Evolutionary conservation across 1,139 yeast genomes (phyloP), one percentile per base, ranked within the genome.

Genomic region (Saccharomyces uvarum): DNA sequence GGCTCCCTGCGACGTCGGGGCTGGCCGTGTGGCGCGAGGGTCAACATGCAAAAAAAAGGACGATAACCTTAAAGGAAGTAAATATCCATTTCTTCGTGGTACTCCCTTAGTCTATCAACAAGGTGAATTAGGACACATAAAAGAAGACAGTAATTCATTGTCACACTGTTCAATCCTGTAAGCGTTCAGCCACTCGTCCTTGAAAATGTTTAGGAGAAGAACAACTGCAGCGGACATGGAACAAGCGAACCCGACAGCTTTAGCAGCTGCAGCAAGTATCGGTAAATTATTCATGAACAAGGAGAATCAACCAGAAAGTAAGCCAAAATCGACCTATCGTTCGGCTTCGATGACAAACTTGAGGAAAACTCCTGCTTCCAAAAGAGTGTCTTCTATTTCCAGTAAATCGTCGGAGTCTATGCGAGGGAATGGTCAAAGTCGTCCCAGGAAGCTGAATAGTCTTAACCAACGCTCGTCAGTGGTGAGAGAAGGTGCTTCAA

Each of bases 181-280:
- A 27, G 2, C 8, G 8, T 4, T 2, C 31, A 19, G 8, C 44
- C 24, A 4, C 11, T 38, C 44, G 26, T 11, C 28, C 19, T 28
- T 19, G n/a, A 9, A 47, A n/a, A 52, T 52, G 52, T 29, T 52
- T 42, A 31, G 47, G 14, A 44, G 49, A 14, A 52, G 49, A 48
- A 27, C 47, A 47, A 31, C 48, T 8, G 50, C 49, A 19, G 47
- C 53, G 19, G 51, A 51, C 19, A 51, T 53, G 29, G 50, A 48
- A 21, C 57, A 55, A 8, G 53, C 53, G n/a, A 52, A 70, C 62
- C 60, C 75, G 13, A 73, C 73, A 57, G 79, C 80, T 2, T 54
- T 76, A 14, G 79, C 79, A 13, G 80, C 80, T 44, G 79, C 78
- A 4, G 66, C 73, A 13, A 73, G 77, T 5, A 68, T 73, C 26